A percentile compares a stretch with the other conserved stretches of the same genome.
These are phyloP conservation scores for Picea engelmannii DNA, from an alignment of 83 land plant genomes.

Conservation along the genomic window DNA sequence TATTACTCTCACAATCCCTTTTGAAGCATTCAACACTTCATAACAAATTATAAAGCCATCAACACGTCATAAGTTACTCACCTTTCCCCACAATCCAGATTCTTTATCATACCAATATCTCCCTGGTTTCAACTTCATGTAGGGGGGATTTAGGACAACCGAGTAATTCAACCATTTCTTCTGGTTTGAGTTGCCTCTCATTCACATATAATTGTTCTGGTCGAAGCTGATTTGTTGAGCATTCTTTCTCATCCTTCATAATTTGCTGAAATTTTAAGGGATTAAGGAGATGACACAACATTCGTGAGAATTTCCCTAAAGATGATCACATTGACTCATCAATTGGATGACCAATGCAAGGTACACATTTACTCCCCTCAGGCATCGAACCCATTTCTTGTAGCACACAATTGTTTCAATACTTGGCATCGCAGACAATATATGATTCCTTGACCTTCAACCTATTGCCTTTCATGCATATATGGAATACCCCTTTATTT, in stretches of 20 bases:
- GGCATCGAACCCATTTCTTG: conserved; percentile 96
- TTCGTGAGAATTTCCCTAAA: conserved; percentile 73
- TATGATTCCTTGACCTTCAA: conserved; percentile 74
- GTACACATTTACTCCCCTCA: conserved; percentile 64
- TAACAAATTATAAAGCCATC: conserved; percentile 5
- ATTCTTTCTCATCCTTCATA: conserved; percentile 94
- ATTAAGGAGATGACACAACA: conserved; percentile 64
- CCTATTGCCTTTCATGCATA: conserved; percentile 70
- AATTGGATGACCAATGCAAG: no score
- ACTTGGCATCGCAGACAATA: conserved; percentile 73
- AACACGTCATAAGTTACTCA: conserved; percentile 18
- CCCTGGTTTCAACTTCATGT: conserved; percentile 88
- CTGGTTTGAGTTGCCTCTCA: conserved; percentile 63
- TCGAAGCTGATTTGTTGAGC: conserved; percentile 92
- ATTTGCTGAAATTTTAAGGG: conserved; percentile 91
- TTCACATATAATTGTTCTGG: conserved; percentile 90
- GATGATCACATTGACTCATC: conserved; percentile 39
- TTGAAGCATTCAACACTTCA: neutral
- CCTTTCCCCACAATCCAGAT: conserved; percentile 99
- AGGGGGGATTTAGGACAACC: conserved; percentile 68
- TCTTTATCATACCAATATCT: conserved; percentile 97
- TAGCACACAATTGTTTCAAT: conserved; percentile 74
- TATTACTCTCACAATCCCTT: no score
- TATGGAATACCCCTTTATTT: conserved; percentile 71
- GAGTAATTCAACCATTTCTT: conserved; percentile 81